Percentiles rank a stretch among this genome's conserved stretches.
phyloP scores from a whole-genome alignment of 2,329 filamentous ascomycete genomes.

The Amylocarpus encephaloides region DNA sequence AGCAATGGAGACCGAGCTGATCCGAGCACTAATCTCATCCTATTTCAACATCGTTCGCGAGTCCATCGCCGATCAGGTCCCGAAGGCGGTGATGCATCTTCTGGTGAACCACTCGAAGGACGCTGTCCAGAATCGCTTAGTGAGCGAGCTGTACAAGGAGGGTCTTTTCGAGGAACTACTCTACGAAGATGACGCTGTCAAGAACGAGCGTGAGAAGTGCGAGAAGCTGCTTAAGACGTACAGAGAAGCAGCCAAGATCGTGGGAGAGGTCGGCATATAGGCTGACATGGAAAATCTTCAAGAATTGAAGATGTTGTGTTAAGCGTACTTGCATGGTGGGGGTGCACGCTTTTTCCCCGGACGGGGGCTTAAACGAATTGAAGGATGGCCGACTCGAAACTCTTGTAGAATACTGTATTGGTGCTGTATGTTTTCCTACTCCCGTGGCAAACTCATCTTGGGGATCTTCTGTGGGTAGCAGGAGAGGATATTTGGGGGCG shows the following conservation, averaged over 20 bases:
- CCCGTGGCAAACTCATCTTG: neutral
- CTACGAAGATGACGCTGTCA: slow-evolving; percentile 95
- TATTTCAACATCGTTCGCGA: slow-evolving; percentile 99
- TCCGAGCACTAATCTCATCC: slow-evolving; percentile 89
- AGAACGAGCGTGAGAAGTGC: slow-evolving; percentile 97
- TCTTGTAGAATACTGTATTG: slow-evolving; percentile 28
- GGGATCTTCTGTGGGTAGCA: neutral
- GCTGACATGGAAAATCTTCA: neutral
- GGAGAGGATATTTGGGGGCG: neutral
- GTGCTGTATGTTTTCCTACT: slow-evolving; percentile 10
- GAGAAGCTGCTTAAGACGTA: slow-evolving; percentile 94
- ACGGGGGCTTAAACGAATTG: slow-evolving; percentile 11
- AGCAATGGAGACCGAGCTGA: slow-evolving; percentile 94
- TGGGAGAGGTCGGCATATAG: slow-evolving; percentile 81
- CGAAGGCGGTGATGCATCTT: slow-evolving; percentile 98
- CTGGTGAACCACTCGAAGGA: slow-evolving; percentile 98
- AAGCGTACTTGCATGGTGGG: slow-evolving; percentile 14
- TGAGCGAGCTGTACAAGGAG: slow-evolving; percentile 94
- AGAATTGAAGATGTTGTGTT: slow-evolving; percentile 13
- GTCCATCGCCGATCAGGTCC: slow-evolving; percentile 96
- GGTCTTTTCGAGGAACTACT: slow-evolving; percentile 83
- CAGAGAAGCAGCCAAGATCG: slow-evolving; percentile 95
- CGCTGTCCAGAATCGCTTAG: slow-evolving; percentile 91
- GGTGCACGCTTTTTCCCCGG: slow-evolving; percentile 10
- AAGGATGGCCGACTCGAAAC: slow-evolving; percentile 4